Conservation (phyloP, 139 green algal genomes). For the Mesostigma viride region DNA sequence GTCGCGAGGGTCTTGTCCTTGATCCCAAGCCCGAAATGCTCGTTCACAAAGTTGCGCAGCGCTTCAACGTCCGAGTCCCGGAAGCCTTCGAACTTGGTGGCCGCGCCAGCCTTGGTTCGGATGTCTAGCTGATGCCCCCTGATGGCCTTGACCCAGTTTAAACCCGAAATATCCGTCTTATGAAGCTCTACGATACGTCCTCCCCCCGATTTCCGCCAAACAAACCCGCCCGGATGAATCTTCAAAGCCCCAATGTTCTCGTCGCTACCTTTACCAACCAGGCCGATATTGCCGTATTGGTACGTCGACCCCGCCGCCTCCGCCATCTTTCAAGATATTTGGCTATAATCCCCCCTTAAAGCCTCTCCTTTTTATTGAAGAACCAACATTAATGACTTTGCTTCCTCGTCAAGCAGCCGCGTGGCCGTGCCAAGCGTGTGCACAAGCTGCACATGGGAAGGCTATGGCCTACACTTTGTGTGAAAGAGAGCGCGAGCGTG, state of each 20-base stretch:
- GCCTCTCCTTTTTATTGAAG: too few species aligned
- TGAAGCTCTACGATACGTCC: constrained; percentile 26
- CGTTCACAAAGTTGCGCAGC: not conserved
- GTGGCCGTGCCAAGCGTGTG: too few species aligned
- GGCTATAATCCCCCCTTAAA: too few species aligned
- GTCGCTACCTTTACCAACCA: too few species aligned
- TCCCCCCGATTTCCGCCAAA: constrained; percentile 26
- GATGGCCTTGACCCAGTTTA: constrained; percentile 16
- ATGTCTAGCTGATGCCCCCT: constrained; percentile 22
- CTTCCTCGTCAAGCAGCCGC: too few species aligned
- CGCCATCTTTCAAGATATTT: too few species aligned
- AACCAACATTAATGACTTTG: too few species aligned
- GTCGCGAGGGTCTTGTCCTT: constrained; percentile 17
- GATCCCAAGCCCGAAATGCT: not conserved
- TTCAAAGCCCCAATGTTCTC: constrained; percentile 25
- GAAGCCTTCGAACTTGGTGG: constrained; percentile 34
- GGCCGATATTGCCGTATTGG: too few species aligned
- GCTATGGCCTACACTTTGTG: too few species aligned
- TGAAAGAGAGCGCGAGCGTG: too few species aligned
- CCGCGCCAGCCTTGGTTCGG: constrained; percentile 3
- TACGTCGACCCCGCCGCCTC: too few species aligned
- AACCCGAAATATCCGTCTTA: constrained; percentile 10
- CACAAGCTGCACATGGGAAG: too few species aligned
- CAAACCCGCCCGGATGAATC: constrained; percentile 20
- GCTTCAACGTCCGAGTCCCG: constrained; percentile 10